Evolutionary conservation across 306 rosid species (phyloP).

Genomic region (Cucumis melo): DNA sequence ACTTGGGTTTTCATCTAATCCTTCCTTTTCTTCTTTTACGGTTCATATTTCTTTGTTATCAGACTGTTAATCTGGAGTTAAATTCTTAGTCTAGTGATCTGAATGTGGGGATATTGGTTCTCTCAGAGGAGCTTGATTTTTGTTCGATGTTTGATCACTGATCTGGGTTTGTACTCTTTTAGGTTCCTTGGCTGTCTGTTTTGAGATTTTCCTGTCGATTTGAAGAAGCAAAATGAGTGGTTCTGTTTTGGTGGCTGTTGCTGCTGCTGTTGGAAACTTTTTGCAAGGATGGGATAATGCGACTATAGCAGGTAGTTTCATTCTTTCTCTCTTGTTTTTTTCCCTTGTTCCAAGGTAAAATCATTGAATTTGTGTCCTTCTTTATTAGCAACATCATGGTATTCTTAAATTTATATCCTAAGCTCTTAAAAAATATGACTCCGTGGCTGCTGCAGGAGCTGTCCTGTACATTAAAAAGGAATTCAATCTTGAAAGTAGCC

Average conservation of each 20-base stretch:
- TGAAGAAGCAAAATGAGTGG: conserved; percentile 39
- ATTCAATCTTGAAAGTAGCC: conserved; percentile 53
- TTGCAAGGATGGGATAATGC: conserved; percentile 96
- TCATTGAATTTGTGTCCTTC: background rate
- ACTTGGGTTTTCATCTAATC: background rate
- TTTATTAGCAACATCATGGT: background rate
- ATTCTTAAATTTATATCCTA: background rate
- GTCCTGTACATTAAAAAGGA: conserved; percentile 83
- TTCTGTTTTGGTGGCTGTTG: conserved; percentile 70
- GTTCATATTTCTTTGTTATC: background rate
- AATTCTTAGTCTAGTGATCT: background rate
- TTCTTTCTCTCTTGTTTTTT: background rate
- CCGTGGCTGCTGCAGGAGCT: conserved; percentile 42
- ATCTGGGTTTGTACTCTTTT: conserved; percentile 12
- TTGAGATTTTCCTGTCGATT: conserved; percentile 3
- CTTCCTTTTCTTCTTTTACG: background rate
- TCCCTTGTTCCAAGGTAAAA: background rate
- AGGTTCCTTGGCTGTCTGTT: background rate
- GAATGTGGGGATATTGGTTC: background rate
- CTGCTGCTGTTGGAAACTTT: conserved; percentile 85
- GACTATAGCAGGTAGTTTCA: conserved; percentile 61
- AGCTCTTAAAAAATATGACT: background rate
- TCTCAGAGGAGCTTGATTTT: background rate
- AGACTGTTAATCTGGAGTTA: background rate
- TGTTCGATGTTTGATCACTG: conserved; percentile 11